Base-by-base conservation (phyloP, 768 basidiomycete genomes). In the Leccinum subtestaceum region DNA sequence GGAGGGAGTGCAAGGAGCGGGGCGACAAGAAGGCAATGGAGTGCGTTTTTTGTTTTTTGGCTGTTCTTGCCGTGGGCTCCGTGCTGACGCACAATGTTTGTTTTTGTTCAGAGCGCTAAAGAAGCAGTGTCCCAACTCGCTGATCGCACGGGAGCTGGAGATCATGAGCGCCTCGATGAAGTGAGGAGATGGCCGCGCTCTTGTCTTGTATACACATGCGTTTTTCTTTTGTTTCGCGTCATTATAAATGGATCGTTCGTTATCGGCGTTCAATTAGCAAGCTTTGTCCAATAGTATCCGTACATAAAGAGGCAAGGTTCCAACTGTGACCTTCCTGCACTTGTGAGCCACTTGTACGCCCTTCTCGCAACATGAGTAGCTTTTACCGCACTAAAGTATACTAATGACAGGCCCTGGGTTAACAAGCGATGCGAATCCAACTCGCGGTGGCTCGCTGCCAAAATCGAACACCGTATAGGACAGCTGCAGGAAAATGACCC, bases 1-100 rank as follows among this genome's bases (percentile, higher is more conserved):
- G 89, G 1, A 86, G 83, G 67, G 91, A 93, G 64, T 96, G 93
- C 72, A 96, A 93, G 72, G 93, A 95, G 53, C 79, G 91, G 27
- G 86, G 87, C 1, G 94, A 99, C 70, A 90, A 88, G 72, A 84
- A 81, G 7, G 89, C 86, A 63, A 72, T 98, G 32, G 88, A 91
- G 96, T 97, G 71, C 70, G 94, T 84, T 5, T 40, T 40, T 38
- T 48, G 9, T 48, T 55, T 19, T 34, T 10, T 31, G 7, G 10
- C n/a, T 36, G 34, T 29, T 31, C 13, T 17, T 38, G 15, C n/a
- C 6, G 21, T 31, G n/a, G 17, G 38, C 19, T 45, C 43, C 17
- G 55, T 64, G 55, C 52, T 59, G 27, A 58, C 21, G 11, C 11
- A 12, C 19, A 3, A 21, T 47, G n/a, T 23, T 19, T 12, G 25